Conservation (phyloP, 2,329 filamentous ascomycete genomes). For the Diaporthe eres region DNA sequence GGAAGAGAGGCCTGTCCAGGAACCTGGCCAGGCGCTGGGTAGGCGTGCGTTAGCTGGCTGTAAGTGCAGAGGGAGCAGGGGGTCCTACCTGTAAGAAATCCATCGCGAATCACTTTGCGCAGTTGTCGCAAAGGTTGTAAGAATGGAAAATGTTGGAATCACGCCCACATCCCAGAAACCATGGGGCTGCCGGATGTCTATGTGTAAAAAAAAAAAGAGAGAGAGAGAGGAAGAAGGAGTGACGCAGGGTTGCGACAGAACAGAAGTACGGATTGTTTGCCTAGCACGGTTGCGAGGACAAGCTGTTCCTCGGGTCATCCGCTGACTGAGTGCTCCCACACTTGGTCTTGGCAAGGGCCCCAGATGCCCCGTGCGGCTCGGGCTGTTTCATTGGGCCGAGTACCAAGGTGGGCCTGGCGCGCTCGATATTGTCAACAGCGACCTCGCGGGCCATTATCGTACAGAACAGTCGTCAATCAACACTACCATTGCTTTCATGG, state of each 20-base stretch:
- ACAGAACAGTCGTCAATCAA: background rate
- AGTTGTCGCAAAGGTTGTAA: slow-evolving; percentile 37
- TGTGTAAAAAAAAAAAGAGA: background rate
- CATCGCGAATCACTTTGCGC: slow-evolving; percentile 45
- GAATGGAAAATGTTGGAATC: slow-evolving; percentile 29
- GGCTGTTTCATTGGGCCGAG: slow-evolving; percentile 27
- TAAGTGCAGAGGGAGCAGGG: slow-evolving; percentile 33
- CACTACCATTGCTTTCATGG: background rate
- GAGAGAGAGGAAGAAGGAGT: slow-evolving; percentile 10
- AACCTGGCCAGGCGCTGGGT: slow-evolving; percentile 80
- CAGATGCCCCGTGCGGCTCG: slow-evolving; percentile 22
- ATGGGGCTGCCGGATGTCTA: slow-evolving; percentile 3
- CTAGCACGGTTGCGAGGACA: slow-evolving; percentile 35
- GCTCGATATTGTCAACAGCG: background rate
- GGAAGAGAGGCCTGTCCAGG: slow-evolving; percentile 92
- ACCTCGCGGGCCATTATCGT: background rate
- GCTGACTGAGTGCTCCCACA: slow-evolving; percentile 29
- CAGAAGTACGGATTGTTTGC: slow-evolving; percentile 10
- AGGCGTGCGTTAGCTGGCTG: slow-evolving; percentile 43
- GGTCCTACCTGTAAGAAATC: slow-evolving; percentile 53
- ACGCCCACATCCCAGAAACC: slow-evolving; percentile 35
- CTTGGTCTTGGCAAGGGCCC: slow-evolving; percentile 32
- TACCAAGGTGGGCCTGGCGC: background rate
- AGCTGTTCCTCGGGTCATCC: slow-evolving; percentile 38
- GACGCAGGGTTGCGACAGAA: slow-evolving; percentile 27